phyloP scores from a whole-genome alignment of 2,329 filamentous ascomycete species.

The Trematosphaeria pertusa region DNA sequence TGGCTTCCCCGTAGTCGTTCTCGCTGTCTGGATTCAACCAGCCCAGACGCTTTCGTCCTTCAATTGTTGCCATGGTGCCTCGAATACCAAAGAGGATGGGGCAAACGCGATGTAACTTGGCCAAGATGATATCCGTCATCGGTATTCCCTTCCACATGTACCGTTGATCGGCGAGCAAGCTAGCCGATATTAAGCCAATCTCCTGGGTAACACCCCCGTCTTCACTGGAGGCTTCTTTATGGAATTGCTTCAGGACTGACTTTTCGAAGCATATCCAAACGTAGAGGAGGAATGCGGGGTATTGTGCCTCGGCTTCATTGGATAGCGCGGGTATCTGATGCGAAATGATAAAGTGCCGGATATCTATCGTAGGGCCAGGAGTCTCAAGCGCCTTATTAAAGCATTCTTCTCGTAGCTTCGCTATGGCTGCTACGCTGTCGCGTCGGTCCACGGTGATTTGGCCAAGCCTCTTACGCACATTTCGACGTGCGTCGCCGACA shows the following conservation, averaged over 20 bases:
- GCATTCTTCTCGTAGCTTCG: slow-evolving; percentile 35
- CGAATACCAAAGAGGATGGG: slow-evolving; percentile 86
- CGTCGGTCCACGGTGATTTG: slow-evolving; percentile 41
- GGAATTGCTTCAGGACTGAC: slow-evolving; percentile 69
- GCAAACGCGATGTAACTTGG: slow-evolving; percentile 81
- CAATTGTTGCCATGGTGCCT: slow-evolving; percentile 73
- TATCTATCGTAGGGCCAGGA: slow-evolving; percentile 41
- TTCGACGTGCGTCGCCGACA: slow-evolving; percentile 42
- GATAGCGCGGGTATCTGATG: slow-evolving; percentile 35
- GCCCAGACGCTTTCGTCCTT: slow-evolving; percentile 41
- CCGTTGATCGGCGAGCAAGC: slow-evolving; percentile 73
- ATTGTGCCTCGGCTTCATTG: slow-evolving; percentile 44
- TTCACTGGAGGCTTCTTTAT: slow-evolving; percentile 46
- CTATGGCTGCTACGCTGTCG: slow-evolving; percentile 36
- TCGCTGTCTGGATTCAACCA: slow-evolving; percentile 59
- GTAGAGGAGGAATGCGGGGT: slow-evolving; percentile 65
- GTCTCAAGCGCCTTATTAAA: slow-evolving; percentile 33
- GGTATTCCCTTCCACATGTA: slow-evolving; percentile 72
- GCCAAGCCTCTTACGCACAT: slow-evolving; percentile 39
- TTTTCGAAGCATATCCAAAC: slow-evolving; percentile 80
- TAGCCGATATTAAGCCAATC: slow-evolving; percentile 77
- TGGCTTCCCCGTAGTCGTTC: slow-evolving; percentile 79
- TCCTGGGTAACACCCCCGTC: slow-evolving; percentile 67
- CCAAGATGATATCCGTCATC: slow-evolving; percentile 83
- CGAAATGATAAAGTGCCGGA: slow-evolving; percentile 45